Evolutionary conservation across 148 eudicot genomes (phyloP), one percentile per base, ranked within the genome.

Genomic region (Pharnaceum exiguum): DNA sequence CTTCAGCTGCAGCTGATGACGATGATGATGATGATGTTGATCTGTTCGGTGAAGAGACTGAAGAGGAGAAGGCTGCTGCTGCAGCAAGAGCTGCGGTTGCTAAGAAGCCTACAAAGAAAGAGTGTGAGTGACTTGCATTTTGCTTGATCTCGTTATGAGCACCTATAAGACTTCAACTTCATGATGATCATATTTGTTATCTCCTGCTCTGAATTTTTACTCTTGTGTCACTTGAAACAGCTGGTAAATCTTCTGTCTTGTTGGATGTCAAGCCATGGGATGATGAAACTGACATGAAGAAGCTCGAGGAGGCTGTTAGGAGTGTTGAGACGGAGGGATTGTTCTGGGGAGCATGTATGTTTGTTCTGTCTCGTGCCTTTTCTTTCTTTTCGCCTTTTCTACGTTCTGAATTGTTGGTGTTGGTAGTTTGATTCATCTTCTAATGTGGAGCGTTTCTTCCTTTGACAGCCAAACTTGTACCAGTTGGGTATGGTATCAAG

Each of bases 401-500:
- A n/a, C n/a, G n/a, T n/a, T n/a, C n/a, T n/a, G n/a, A n/a, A n/a
- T n/a, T n/a, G n/a, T n/a, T n/a, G n/a, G n/a, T n/a, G n/a, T n/a
- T n/a, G n/a, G n/a, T n/a, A n/a, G n/a, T 25, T 29, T 5, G 9
- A 0, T 39, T 10, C 2, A 2, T 31, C 30, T 18, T 25, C 32
- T 15, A 63, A 15, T 18, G 10, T 3, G 47, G 45, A 65, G 19
- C 18, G 9, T 31, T 21, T 36, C 31, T 22, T 42, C 30, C 27
- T 46, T 15, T 50, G 68, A 56, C 91, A 90, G 97, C 98, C 46
- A 93, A 88, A 55, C 86, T 93, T 24, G 78, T 65, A 9, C 82
- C 98, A 21, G 98, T 93, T 30, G 98, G 98, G 16, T 93, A 93
- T 37, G 98, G 98, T 59, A 93, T 93, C 57, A 88, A 93, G 90